Evolutionary conservation across 768 basidiomycete species (phyloP).

Genomic region (Suillus subluteus): DNA sequence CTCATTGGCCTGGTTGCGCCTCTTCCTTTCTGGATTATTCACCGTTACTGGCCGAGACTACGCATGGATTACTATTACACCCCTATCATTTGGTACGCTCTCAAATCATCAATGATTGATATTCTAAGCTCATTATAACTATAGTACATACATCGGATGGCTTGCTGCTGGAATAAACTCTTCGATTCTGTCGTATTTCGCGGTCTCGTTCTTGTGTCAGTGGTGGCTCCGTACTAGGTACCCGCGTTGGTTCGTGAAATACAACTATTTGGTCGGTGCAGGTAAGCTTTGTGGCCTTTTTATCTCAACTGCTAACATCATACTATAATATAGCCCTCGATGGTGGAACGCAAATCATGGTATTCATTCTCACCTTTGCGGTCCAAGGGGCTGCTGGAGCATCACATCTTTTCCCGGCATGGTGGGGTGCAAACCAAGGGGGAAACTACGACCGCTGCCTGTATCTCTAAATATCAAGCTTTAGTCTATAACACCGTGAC

Average conservation of each 20-base stretch:
- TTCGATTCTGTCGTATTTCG: constrained; percentile 19
- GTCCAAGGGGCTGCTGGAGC: constrained; percentile 54
- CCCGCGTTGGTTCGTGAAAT: constrained; percentile 40
- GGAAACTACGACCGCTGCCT: constrained; percentile 36
- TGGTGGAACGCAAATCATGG: constrained; percentile 52
- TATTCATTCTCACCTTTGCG: constrained; percentile 53
- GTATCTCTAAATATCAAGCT: neutral
- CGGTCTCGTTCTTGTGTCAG: constrained; percentile 38
- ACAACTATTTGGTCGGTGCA: constrained; percentile 47
- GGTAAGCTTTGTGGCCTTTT: constrained; percentile 29
- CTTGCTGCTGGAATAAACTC: constrained; percentile 35
- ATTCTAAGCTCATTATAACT: constrained; percentile 9
- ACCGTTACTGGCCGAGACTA: constrained; percentile 38
- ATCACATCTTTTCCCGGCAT: constrained; percentile 52
- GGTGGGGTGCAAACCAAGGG: constrained; percentile 56
- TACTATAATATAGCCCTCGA: constrained; percentile 33
- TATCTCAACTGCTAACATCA: neutral
- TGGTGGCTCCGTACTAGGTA: constrained; percentile 42
- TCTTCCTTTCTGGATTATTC: constrained; percentile 45
- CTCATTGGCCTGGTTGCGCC: constrained; percentile 38
- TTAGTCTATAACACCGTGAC: no score
- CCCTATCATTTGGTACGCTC: constrained; percentile 32
- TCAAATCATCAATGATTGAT: neutral
- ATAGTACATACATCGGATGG: constrained; percentile 23
- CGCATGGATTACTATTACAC: constrained; percentile 31